Base-by-base conservation (phyloP, 2,329 filamentous ascomycete genomes). In the Colletotrichum musae region DNA sequence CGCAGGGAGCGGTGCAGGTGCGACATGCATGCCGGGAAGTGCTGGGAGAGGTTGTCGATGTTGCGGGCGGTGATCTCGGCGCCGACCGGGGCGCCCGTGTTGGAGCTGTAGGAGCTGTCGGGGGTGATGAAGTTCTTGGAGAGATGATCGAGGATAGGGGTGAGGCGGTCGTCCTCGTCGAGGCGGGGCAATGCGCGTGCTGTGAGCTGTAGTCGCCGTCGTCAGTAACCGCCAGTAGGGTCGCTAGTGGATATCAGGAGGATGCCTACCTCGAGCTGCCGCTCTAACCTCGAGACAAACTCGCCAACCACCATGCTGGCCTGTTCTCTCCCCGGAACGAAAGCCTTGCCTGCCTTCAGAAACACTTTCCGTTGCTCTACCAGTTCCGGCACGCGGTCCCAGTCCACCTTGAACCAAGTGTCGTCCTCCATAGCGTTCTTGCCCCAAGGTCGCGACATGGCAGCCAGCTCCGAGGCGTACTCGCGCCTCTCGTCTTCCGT, bases 71-170 rank as follows among this genome's bases (percentile, higher is more conserved):
- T 92, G 73, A 97, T 94, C 65, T 92, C 88, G 16, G 92, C 90
- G 12, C 93, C 93, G 5, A 88, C 85, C 7, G 93, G 86, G 2
- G 90, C 85, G 67, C 90, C 86, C 24, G 89, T 87, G 73, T 89
- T 88, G 5, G 88, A 82, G 60, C 76, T 88, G 83, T 97, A 97
- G 13, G 90, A 89, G 7, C 94, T 91, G 76, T 98, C 95, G 1
- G 96, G 96, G 0, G 95, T 94, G 73, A 94, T 92, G 80, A 99
- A 99, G 78, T 95, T 97, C 80, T 97, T 95, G 70, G 94, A 96
- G n/a, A 99, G 88, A 77, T 99, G 88, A 74, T 89, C 82, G 24
- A 91, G 86, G 70, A 90, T 90, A 0, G 88, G 88, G 0, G 87
- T 87, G 6, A 99, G 88, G 53, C 96, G 93, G 79, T 98, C 95